A percentile compares a stretch with the other conserved stretches of the same genome.
Conservation (phyloP, 2,329 filamentous ascomycete species). For the Blastomyces gilchristii region DNA sequence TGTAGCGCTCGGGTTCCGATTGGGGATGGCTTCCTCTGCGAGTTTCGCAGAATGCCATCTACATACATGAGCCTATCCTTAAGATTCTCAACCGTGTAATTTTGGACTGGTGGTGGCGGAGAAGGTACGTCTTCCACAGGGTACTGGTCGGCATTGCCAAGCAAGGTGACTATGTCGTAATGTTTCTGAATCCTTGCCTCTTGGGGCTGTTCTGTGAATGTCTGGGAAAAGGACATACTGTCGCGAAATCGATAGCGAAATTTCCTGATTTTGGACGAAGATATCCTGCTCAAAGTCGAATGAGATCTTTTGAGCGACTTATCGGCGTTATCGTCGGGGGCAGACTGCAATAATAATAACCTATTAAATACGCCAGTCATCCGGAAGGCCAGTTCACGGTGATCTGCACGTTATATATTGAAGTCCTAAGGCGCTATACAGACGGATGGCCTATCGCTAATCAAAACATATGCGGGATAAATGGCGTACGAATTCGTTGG, state of each 20-base stretch:
- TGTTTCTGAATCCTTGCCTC: background rate
- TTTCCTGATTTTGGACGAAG: background rate
- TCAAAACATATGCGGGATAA: background rate
- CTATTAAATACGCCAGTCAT: background rate
- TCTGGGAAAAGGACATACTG: background rate
- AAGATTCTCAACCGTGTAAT: background rate
- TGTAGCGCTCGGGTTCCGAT: background rate
- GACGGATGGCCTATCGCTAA: background rate
- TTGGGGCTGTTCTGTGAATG: background rate
- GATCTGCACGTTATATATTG: background rate
- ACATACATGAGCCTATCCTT: slow-evolving; percentile 2
- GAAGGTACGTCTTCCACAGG: background rate
- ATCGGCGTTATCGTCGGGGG: background rate
- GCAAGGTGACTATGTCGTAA: background rate
- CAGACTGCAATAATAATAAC: background rate
- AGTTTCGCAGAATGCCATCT: background rate
- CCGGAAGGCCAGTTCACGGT: background rate
- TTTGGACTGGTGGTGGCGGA: background rate
- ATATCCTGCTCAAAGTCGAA: background rate
- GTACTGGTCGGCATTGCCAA: background rate
- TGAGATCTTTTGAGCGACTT: background rate
- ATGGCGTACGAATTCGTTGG: background rate
- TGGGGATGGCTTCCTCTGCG: background rate
- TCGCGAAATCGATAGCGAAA: background rate
- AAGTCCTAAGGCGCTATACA: background rate